phyloP scores from a whole-genome alignment of 2,329 filamentous ascomycete genomes.

The Cladosporium sp. region DNA sequence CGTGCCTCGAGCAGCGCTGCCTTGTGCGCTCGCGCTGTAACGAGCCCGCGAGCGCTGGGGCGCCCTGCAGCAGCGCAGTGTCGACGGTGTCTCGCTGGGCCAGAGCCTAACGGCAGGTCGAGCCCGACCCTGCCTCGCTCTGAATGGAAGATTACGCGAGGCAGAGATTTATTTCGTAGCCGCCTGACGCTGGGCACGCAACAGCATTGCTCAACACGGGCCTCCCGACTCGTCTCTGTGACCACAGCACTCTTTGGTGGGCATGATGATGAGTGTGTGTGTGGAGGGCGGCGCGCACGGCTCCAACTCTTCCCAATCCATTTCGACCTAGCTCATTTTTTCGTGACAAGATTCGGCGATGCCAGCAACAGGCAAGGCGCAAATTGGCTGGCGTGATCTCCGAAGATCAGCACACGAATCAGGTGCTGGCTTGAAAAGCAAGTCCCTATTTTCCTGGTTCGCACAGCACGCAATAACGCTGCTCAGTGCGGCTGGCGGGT shows the following conservation, averaged over 20 bases:
- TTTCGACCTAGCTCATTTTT: not conserved
- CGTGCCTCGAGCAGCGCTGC: no score
- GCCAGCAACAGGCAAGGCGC: not conserved
- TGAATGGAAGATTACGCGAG: conserved; percentile 5
- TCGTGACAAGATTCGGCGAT: not conserved
- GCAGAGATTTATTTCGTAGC: conserved; percentile 8
- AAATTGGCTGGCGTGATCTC: conserved; percentile 8
- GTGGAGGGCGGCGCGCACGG: conserved; percentile 11
- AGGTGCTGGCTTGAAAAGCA: not conserved
- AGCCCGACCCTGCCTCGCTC: conserved; percentile 3
- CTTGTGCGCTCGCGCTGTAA: not conserved
- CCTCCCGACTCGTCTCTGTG: conserved; percentile 1
- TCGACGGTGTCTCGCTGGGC: conserved; percentile 7
- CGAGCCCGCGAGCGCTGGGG: not conserved
- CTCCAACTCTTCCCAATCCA: not conserved
- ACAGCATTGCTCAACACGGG: not conserved
- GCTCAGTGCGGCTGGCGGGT: not conserved
- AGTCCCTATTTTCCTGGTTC: not conserved
- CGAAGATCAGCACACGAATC: conserved; percentile 7
- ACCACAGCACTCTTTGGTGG: not conserved
- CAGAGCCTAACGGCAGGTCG: not conserved
- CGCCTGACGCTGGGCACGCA: conserved; percentile 3
- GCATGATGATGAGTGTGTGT: not conserved
- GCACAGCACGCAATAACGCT: conserved; percentile 7
- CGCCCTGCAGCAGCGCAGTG: conserved; percentile 5